phyloP scores from a whole-genome alignment of 2,329 filamentous ascomycete genomes.

The Talaromyces sp. region DNA sequence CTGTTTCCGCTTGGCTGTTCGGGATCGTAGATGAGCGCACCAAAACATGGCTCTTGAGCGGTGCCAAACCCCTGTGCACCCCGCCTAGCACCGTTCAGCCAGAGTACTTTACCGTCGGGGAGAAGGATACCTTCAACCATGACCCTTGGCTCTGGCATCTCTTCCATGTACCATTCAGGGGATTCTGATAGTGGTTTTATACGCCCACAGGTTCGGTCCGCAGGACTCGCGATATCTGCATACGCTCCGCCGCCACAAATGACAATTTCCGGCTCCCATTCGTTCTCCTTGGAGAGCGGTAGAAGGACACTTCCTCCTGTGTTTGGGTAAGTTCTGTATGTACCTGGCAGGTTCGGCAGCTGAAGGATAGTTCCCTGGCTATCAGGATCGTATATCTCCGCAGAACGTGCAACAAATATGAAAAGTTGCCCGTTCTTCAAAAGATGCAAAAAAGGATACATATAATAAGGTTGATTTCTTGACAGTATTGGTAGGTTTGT shows the following conservation, averaged over 20 bases:
- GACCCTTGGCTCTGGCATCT: slow-evolving; percentile 56
- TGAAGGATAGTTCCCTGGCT: slow-evolving; percentile 45
- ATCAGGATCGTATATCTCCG: slow-evolving; percentile 54
- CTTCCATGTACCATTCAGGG: slow-evolving; percentile 56
- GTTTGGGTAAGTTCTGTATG: slow-evolving; percentile 60
- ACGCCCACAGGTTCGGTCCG: slow-evolving; percentile 57
- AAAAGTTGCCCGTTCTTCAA: slow-evolving; percentile 57
- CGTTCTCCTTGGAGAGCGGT: slow-evolving; percentile 50
- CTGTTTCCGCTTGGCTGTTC: slow-evolving; percentile 49
- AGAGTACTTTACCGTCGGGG: slow-evolving; percentile 58
- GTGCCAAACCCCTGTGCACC: slow-evolving; percentile 61
- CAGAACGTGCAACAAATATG: slow-evolving; percentile 55
- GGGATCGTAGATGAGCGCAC: slow-evolving; percentile 59
- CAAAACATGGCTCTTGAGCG: slow-evolving; percentile 52
- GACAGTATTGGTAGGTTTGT: slow-evolving; percentile 53
- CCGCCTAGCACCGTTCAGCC: slow-evolving; percentile 57
- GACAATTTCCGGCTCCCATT: slow-evolving; percentile 54
- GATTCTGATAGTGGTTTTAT: slow-evolving; percentile 51
- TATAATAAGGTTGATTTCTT: slow-evolving; percentile 61
- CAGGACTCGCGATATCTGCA: slow-evolving; percentile 58
- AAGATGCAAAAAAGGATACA: slow-evolving; percentile 62
- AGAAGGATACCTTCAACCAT: slow-evolving; percentile 62
- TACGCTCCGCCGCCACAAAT: slow-evolving; percentile 60
- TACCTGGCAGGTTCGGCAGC: slow-evolving; percentile 53
- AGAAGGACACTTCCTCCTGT: slow-evolving; percentile 58